Evolutionary conservation across 2,329 filamentous ascomycete species (phyloP).

Genomic region (Macrophomina phaseolina): DNA sequence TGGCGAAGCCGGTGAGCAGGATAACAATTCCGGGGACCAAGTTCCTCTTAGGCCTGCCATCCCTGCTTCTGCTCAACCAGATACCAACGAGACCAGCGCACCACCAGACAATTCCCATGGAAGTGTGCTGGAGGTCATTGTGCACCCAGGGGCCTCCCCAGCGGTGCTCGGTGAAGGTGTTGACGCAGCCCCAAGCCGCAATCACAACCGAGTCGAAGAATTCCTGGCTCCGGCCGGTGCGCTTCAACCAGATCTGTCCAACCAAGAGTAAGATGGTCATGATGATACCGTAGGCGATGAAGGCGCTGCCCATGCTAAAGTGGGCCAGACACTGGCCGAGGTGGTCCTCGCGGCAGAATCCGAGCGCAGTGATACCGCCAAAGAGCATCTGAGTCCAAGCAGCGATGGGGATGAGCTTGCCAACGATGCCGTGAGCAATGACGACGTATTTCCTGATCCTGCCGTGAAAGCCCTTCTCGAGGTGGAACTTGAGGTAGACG

Average conservation of each 20-base stretch:
- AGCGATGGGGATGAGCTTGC: conserved; percentile 84
- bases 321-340: conserved; percentile 91
- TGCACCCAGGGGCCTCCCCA: conserved; percentile 90
- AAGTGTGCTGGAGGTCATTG: conserved; percentile 96
- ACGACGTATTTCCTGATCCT: conserved; percentile 76
- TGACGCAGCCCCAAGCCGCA: conserved; percentile 93
- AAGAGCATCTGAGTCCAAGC: conserved; percentile 96
- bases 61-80: conserved; percentile 85
- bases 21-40: conserved; percentile 92
- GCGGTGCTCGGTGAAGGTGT: conserved; percentile 96
- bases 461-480: conserved; percentile 82
- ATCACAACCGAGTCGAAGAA: conserved; percentile 95
- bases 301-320: conserved; percentile 98
- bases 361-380: conserved; percentile 87
- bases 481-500: conserved; percentile 85
- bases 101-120: conserved; percentile 99
- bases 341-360: conserved; percentile 92
- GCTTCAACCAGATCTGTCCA: conserved; percentile 84
- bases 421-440: conserved; percentile 76
- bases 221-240: conserved; percentile 86
- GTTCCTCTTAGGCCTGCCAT: conserved; percentile 88
- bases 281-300: conserved; percentile 90
- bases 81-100: conserved; percentile 87
- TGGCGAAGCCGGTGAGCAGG: conserved; percentile 90
- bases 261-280: conserved; percentile 86